Base-by-base conservation (phyloP, 306 rosid genomes). In the Cercis canadensis region DNA sequence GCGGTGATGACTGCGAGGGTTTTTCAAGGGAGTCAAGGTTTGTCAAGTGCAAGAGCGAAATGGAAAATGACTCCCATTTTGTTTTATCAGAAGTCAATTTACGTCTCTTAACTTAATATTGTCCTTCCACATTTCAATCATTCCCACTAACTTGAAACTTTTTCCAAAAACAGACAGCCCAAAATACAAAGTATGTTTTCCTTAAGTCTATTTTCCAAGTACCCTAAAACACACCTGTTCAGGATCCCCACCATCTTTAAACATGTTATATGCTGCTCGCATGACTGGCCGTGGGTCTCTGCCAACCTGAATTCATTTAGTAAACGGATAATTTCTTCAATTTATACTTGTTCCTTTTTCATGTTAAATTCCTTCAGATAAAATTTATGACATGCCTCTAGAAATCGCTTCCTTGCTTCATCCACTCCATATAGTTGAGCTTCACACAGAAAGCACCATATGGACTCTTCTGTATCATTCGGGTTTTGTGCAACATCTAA, bases 401-500 rank as follows among this genome's bases (percentile, higher is more conserved):
- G 96, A 88, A 88, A 90, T 49, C 68, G 87, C 57, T 73, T 80
- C 79, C 92, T 82, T 69, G 97, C 97, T 81, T 87, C 94, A 44
- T 84, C 80, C 44, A 83, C 83, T 65, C 98, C 98, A 81, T 77
- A 88, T 45, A 87, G 79, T 59, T 85, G 96, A 80, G 98, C 94
- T 84, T 90, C 97, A 75, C 97, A 93, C 31, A 93, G 86, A 86
- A 84, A 93, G 72, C 96, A 93, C 96, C 97, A 93, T 59, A 90
- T 93, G 60, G 98, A 90, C 76, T 90, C 98, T 71, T 90, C 98
- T 0, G 94, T 93, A 47, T 93, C 97, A 76, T 90, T 93, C 40
- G 98, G 97, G 74, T 88, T 93, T 57, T 88, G 98, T 3, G 97
- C 97, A 75, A 88, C 92, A 72, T 93, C 98, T 82, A 93, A 69